Evolutionary conservation across 2,329 filamentous ascomycete genomes (phyloP).

Genomic region (Dactylellina parvicollis): DNA sequence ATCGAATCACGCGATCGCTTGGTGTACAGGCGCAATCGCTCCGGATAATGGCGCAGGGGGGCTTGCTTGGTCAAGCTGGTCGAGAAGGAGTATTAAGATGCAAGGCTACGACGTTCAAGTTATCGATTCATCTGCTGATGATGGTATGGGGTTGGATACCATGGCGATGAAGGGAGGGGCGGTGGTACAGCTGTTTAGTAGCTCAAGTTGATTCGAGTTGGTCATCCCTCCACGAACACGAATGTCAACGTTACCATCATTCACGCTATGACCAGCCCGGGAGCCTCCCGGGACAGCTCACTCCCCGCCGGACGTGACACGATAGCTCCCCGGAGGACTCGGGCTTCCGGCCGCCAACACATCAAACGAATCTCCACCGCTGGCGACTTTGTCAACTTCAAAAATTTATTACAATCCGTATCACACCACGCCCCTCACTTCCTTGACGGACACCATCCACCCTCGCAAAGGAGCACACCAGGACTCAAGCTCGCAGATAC

Average conservation of each 20-base stretch:
- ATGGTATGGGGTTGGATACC: not conserved
- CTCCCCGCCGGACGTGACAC: not conserved
- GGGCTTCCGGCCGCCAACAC: constrained; percentile 46
- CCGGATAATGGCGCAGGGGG: constrained; percentile 33
- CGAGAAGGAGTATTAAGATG: not conserved
- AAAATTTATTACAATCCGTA: constrained; percentile 22
- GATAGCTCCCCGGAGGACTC: not conserved
- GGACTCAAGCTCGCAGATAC: constrained; percentile 6
- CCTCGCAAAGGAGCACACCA: not conserved
- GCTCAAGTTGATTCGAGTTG: not conserved
- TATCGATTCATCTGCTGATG: constrained; percentile 31
- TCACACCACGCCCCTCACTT: constrained; percentile 23
- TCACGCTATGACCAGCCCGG: too few species aligned
- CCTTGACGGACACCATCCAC: not conserved
- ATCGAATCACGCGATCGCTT: constrained; percentile 47
- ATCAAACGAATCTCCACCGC: constrained; percentile 20
- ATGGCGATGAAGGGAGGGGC: constrained; percentile 13
- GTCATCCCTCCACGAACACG: too few species aligned
- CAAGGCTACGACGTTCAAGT: constrained; percentile 21
- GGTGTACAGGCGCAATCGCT: constrained; percentile 38
- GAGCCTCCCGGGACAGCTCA: not conserved
- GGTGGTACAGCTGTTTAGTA: not conserved
- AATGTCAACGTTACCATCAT: too few species aligned
- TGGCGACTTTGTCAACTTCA: not conserved
- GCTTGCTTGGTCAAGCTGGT: not conserved